Percentiles rank a stretch among this genome's conserved stretches.
These are phyloP conservation scores for Tricholoma bakamatsutake DNA, from an alignment of 768 basidiomycete genomes.

Conservation along the genomic window DNA sequence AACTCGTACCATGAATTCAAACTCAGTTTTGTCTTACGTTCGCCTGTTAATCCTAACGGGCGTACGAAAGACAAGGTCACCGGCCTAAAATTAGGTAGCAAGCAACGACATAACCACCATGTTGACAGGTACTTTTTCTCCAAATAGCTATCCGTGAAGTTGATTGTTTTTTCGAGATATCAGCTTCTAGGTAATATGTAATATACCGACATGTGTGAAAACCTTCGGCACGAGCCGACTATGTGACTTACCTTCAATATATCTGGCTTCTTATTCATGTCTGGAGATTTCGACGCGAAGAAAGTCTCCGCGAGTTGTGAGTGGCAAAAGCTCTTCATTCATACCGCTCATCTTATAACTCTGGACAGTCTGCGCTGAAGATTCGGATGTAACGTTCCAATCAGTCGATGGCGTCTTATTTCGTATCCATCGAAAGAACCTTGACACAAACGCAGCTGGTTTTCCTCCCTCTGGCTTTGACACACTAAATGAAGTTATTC, in stretches of 20 bases:
- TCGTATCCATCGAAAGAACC: slow-evolving; percentile 7
- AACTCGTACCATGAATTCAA: no score
- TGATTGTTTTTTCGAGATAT: no score
- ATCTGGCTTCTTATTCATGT: background rate
- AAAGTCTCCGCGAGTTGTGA: background rate
- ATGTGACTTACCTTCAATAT: background rate
- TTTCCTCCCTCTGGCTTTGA: slow-evolving; percentile 1
- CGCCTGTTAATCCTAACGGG: no score
- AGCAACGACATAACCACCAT: no score
- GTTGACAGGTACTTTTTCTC: no score
- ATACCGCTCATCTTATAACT: background rate
- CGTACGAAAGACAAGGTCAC: no score
- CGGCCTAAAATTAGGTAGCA: no score
- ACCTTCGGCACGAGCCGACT: background rate
- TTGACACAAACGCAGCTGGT: background rate
- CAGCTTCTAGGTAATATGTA: no score
- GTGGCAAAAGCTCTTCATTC: background rate
- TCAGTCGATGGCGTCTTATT: slow-evolving; percentile 5
- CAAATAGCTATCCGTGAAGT: no score
- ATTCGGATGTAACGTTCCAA: slow-evolving; percentile 5
- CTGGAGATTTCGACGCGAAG: background rate
- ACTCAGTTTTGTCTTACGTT: no score
- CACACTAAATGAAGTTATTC: background rate
- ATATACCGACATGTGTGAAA: background rate
- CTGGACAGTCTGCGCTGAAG: background rate